Conservation (phyloP, 345 rosid genomes). For the Eucalyptus globulus region DNA sequence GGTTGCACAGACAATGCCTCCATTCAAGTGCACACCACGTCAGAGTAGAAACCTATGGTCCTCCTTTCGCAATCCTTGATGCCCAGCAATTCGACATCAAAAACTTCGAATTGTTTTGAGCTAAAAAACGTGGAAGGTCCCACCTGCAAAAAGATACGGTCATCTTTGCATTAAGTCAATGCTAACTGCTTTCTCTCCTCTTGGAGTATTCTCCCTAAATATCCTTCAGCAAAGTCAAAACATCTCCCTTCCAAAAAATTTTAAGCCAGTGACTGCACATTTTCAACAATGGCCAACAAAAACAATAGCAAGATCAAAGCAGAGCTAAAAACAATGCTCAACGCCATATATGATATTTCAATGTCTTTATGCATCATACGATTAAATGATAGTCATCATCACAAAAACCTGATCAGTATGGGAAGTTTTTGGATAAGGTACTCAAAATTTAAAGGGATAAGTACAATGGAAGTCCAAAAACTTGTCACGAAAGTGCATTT, state of each 20-base stretch:
- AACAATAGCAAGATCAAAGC: neutral
- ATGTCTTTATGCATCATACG: neutral
- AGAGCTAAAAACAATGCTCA: neutral
- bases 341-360: neutral
- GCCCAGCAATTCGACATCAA: constrained; percentile 74
- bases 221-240: neutral
- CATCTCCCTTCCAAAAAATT: neutral
- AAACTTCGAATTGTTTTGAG: constrained; percentile 88
- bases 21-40: constrained; percentile 72
- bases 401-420: neutral
- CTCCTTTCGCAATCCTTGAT: constrained; percentile 72
- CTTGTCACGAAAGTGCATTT: too few relatives aligned
- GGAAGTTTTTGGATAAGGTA: neutral
- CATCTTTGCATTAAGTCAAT: neutral
- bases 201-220: neutral
- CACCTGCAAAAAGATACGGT: constrained; percentile 24
- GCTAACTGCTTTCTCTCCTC: neutral
- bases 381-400: neutral
- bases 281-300: neutral
- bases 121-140: constrained; percentile 98
- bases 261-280: neutral
- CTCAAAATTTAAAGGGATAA: neutral
- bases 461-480: too few relatives aligned
- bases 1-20: neutral
- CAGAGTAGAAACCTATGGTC: constrained; percentile 91